Evolutionary conservation across 345 rosid species (phyloP).

Genomic region (Jatropha curcas): DNA sequence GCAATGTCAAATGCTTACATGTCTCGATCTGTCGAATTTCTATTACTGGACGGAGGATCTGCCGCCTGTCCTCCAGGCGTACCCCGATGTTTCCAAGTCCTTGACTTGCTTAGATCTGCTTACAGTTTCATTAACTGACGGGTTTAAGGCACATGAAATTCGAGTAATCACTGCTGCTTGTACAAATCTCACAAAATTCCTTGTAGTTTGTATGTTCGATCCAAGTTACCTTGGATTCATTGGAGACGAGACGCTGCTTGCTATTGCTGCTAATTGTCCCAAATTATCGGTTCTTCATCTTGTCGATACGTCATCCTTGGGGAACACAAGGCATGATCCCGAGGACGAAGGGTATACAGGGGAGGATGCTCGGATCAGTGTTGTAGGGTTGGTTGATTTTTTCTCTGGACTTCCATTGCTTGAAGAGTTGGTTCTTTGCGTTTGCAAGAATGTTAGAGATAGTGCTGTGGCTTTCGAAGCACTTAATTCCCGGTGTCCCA

Average conservation of each 20-base stretch:
- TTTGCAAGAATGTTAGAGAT: conserved; percentile 66
- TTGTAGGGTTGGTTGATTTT: conserved; percentile 41
- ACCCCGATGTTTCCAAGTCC: conserved; percentile 42
- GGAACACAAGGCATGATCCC: conserved; percentile 42
- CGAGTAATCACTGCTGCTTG: conserved; percentile 56
- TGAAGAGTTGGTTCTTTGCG: conserved; percentile 66
- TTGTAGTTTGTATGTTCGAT: conserved; percentile 75
- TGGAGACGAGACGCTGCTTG: conserved; percentile 68
- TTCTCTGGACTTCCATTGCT: conserved; percentile 51
- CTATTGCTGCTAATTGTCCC: conserved; percentile 62
- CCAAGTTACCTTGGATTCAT: conserved; percentile 71
- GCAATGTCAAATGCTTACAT: conserved; percentile 44
- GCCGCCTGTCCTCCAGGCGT: conserved; percentile 64
- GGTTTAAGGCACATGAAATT: conserved; percentile 73
- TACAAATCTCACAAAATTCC: conserved; percentile 51
- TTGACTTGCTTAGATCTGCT: conserved; percentile 61
- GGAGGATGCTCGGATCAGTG: conserved; percentile 62
- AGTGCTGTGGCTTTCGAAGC: conserved; percentile 56
- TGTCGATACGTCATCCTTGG: conserved; percentile 55
- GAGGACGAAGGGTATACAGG: conserved; percentile 41
- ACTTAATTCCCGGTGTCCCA: conserved; percentile 54
- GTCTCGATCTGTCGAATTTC: conserved; percentile 67
- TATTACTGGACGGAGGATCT: conserved; percentile 94
- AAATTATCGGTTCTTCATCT: conserved; percentile 58
- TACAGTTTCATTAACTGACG: conserved; percentile 67